These are phyloP conservation scores for Senna tora DNA, from an alignment of 306 rosid species.

Conservation along the genomic window DNA sequence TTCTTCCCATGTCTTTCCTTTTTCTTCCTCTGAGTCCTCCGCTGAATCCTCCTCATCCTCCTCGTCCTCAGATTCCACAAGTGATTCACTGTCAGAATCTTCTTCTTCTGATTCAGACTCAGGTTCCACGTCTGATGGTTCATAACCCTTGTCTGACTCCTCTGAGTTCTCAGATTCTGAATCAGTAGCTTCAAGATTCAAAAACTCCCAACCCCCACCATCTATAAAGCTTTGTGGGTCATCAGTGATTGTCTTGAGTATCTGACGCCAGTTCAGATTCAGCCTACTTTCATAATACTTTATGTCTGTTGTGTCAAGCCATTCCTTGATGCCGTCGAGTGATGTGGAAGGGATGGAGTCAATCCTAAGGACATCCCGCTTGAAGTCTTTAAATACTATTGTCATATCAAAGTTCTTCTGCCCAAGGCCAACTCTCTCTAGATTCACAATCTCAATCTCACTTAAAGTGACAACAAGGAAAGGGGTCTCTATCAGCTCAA, in stretches of 20 bases:
- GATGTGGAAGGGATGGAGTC: constrained; percentile 90
- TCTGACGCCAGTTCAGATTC: constrained; percentile 94
- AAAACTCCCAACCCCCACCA: constrained; percentile 97
- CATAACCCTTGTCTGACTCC: constrained; percentile 94
- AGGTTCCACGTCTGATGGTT: constrained; percentile 80
- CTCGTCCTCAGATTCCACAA: constrained; percentile 79
- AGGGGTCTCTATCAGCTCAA: constrained; percentile 89
- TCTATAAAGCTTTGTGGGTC: constrained; percentile 92
- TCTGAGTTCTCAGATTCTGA: constrained; percentile 80
- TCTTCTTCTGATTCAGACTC: constrained; percentile 93
- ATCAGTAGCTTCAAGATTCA: constrained; percentile 91
- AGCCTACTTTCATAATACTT: constrained; percentile 95
- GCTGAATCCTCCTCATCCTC: constrained; percentile 46
- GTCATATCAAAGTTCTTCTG: constrained; percentile 98
- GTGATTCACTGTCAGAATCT: constrained; percentile 74
- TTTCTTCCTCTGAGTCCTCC: constrained; percentile 51
- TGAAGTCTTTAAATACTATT: constrained; percentile 88
- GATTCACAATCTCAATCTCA: constrained; percentile 95
- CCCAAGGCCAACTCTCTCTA: constrained; percentile 97
- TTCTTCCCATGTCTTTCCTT: constrained; percentile 90
- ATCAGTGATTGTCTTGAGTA: constrained; percentile 91
- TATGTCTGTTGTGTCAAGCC: constrained; percentile 93
- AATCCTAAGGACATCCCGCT: constrained; percentile 86
- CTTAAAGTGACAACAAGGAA: constrained; percentile 82
- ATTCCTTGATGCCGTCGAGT: constrained; percentile 92